These are phyloP conservation scores for Rhizopus sp. DNA, from an alignment of 371 early-diverging fungal species.

Conservation along the genomic window DNA sequence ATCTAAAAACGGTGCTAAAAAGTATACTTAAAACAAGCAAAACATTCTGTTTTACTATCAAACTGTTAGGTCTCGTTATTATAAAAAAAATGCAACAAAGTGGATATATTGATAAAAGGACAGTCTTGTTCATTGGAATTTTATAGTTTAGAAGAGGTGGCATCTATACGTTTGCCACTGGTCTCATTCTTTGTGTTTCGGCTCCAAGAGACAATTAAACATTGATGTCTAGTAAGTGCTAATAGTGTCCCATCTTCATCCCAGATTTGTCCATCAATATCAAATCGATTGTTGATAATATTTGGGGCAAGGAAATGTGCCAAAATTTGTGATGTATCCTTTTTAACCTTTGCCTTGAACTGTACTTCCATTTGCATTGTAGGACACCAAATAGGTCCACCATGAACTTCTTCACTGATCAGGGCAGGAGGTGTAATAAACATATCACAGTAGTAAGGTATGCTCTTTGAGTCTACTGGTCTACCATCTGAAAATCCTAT, in stretches of 20 bases:
- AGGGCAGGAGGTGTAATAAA: conserved; percentile 39
- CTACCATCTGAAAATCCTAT: conserved; percentile 39
- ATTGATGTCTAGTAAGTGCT: conserved; percentile 49
- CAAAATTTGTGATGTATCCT: conserved; percentile 15
- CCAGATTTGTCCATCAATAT: conserved; percentile 45
- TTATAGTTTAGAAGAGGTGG: too few species aligned
- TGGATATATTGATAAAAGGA: too few species aligned
- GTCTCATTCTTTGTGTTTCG: conserved; percentile 24
- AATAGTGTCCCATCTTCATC: conserved; percentile 35
- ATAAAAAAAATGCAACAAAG: too few species aligned
- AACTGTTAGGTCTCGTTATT: too few species aligned
- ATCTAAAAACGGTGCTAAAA: too few species aligned
- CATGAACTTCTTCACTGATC: conserved; percentile 29
- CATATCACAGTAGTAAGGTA: conserved; percentile 51
- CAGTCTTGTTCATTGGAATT: too few species aligned
- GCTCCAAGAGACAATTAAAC: conserved; percentile 41
- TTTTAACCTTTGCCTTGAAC: conserved; percentile 41
- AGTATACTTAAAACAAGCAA: too few species aligned
- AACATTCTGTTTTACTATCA: too few species aligned
- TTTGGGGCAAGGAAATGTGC: conserved; percentile 39
- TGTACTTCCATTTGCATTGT: conserved; percentile 52
- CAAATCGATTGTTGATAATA: conserved; percentile 45
- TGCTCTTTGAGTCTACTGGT: conserved; percentile 40
- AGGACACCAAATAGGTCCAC: conserved; percentile 42
- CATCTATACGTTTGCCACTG: too few species aligned